Evolutionary conservation across 2,329 filamentous ascomycete species (phyloP), one percentile per base, ranked within the genome.

Genomic region (Talaromyces sp.): DNA sequence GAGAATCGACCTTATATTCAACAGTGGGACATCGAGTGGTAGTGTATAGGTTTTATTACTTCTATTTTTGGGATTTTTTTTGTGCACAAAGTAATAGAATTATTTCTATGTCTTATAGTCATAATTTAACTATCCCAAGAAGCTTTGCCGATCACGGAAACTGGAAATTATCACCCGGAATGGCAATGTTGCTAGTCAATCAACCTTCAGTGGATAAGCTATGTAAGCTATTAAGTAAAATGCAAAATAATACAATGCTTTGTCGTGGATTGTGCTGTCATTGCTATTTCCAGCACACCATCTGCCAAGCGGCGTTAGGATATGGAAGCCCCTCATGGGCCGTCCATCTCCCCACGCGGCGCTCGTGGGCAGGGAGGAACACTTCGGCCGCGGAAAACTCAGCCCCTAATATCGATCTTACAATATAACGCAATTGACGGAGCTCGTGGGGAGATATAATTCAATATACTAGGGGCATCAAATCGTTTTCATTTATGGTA

Each of bases 1-100:
- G 69, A 77, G 78, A 65, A 74, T 78, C 54, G 81, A 83, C 68
- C 75, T 72, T 65, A 70, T 83, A 6, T 83, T 82, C 64, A 73
- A 73, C 8, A 81, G 77, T 69, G 79, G 78, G 10, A 36, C 32
- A 33, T 53, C 27, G 8, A 32, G 19, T 53, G 30, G 33, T 28
- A 9, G 3, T 32, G 42, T 47, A 7, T 47, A 47, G 36, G 10
- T 47, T 47, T 47, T 25, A 7, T 47, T 25, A 25, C 13, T 47
- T 19, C 5, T 9, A 11, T 2, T 47, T 47, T 11, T 19, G 22
- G 42, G 6, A 47, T 13, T 17, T 47, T 47, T 10, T 19, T 22
- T 7, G 42, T 47, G 19, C 11, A 22, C 5, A 19, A 4, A 9
- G 17, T 13, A 4, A 25, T 25, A 47, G 2, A 36, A 36, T 13